A percentile compares a stretch with the other conserved stretches of the same genome.
phyloP scores from a whole-genome alignment of 495 filamentous ascomycete genomes.

The Trichoderma erinaceum region DNA sequence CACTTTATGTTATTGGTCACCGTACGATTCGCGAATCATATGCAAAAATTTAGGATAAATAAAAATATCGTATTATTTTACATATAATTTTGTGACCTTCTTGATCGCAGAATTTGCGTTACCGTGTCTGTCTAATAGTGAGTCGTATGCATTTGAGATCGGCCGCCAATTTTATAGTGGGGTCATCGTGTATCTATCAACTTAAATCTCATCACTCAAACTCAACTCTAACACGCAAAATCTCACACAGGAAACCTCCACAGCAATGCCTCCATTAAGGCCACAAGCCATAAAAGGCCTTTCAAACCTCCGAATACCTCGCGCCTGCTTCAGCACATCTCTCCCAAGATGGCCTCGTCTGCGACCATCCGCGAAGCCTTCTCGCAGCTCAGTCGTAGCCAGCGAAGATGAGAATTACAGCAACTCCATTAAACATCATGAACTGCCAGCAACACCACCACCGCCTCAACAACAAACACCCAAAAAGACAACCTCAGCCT shows the following conservation, averaged over 20 bases:
- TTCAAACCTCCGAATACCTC: not conserved
- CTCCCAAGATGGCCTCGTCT: not conserved
- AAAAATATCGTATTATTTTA: too few relatives aligned
- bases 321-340: not conserved
- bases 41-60: too few relatives aligned
- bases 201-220: not conserved
- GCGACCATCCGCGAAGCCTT: not conserved
- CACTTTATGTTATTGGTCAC: too few relatives aligned
- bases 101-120: too few relatives aligned
- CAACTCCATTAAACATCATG: not conserved
- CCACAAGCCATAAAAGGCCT: not conserved
- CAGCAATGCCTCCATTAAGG: not conserved
- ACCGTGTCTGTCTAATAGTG: too few relatives aligned
- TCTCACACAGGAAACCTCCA: not conserved
- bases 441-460: not conserved
- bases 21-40: too few relatives aligned
- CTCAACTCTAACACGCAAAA: not conserved
- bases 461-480: not conserved
- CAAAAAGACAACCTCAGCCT: not conserved
- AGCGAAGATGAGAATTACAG: not conserved
- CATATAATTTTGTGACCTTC: too few relatives aligned
- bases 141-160: too few relatives aligned
- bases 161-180: not conserved
- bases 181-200: not conserved
- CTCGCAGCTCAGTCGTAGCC: not conserved